phyloP scores from a whole-genome alignment of 169 alveolate species.

The Toxoplasma gondii region DNA sequence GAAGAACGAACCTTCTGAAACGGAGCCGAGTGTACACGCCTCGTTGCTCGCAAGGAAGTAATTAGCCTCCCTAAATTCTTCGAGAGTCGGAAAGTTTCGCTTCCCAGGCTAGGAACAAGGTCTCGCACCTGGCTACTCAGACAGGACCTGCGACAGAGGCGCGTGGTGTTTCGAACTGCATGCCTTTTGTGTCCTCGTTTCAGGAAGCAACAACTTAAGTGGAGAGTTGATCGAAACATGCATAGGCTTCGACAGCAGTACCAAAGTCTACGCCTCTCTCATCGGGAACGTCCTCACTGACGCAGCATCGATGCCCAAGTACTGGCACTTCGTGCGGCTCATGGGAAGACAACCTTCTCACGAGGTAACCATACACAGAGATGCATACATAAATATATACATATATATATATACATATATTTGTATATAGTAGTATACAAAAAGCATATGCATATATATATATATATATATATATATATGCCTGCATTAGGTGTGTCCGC shows the following conservation, averaged over 20 bases:
- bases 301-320: conserved; percentile 97
- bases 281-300: conserved; percentile 98
- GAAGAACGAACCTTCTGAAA: too few relatives aligned
- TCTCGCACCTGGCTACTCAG: too few relatives aligned
- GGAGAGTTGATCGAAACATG: conserved; percentile 83
- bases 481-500: too few relatives aligned
- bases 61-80: too few relatives aligned
- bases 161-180: too few relatives aligned
- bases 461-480: not conserved
- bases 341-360: conserved; percentile 94
- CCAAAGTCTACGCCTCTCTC: conserved; percentile 94
- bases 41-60: too few relatives aligned
- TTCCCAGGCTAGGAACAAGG: too few relatives aligned
- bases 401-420: not conserved
- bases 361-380: not conserved
- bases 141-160: too few relatives aligned
- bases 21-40: too few relatives aligned
- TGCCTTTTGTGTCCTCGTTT: too few relatives aligned
- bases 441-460: too few relatives aligned
- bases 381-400: not conserved
- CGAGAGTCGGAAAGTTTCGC: too few relatives aligned
- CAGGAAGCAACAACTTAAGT: conserved; percentile 79
- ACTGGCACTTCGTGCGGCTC: conserved; percentile 97
- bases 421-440: not conserved
- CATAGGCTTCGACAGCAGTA: conserved; percentile 97